A percentile compares a stretch with the other conserved stretches of the same genome.
These are phyloP conservation scores for Lichtheimia ramosa DNA, from an alignment of 371 early-diverging fungal genomes.

Conservation along the genomic window DNA sequence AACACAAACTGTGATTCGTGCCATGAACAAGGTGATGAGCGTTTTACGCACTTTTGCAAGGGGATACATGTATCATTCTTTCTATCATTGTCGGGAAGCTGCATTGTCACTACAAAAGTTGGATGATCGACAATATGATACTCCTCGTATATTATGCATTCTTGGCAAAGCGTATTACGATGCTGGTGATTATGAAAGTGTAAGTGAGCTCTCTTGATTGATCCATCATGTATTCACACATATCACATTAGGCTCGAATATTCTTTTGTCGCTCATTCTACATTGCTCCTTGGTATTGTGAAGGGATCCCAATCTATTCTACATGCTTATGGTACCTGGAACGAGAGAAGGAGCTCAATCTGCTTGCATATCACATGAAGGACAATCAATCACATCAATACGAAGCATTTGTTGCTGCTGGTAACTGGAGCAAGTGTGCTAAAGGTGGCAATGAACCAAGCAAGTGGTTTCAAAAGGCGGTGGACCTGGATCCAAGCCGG, in stretches of 20 bases:
- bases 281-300: constrained; percentile 46
- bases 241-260: constrained; percentile 16
- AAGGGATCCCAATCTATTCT: constrained; percentile 37
- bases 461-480: constrained; percentile 43
- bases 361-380: constrained; percentile 41
- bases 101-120: constrained; percentile 31
- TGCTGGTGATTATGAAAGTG: constrained; percentile 31
- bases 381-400: constrained; percentile 32
- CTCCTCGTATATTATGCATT: constrained; percentile 32
- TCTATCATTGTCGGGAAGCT: constrained; percentile 29
- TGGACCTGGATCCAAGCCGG: constrained; percentile 24
- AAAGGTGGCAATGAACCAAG: constrained; percentile 29
- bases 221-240: too few species aligned
- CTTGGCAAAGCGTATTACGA: constrained; percentile 45
- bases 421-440: constrained; percentile 40
- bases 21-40: constrained; percentile 34
- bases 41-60: constrained; percentile 30
- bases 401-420: constrained; percentile 44
- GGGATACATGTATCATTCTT: constrained; percentile 32
- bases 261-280: constrained; percentile 37
- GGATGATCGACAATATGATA: constrained; percentile 43
- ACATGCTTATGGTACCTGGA: constrained; percentile 46
- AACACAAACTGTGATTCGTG: constrained; percentile 1
- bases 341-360: constrained; percentile 34
- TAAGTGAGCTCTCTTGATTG: background rate